Evolutionary conservation across 371 early-diverging fungal species (phyloP), one percentile per base, ranked within the genome.

Genomic region (Saksenaea oblongispora): DNA sequence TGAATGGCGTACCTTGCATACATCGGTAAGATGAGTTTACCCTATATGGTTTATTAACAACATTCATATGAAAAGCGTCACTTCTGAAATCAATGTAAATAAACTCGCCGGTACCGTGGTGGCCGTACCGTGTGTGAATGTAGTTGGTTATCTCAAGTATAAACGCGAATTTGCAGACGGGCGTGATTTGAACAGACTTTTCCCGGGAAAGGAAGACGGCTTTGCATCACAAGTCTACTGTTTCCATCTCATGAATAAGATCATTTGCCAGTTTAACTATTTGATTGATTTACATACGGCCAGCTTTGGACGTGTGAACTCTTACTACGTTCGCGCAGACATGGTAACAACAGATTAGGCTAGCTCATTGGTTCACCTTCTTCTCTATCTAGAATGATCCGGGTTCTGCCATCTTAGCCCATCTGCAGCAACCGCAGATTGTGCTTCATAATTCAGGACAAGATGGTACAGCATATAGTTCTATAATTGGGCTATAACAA

Each of bases 231-330:
- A 93, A 66, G 90, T 93, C 13, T 95, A 91, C 66, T 89, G 91
- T 7, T 88, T 91, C 73, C 86, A 90, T 56, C 63, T 95, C 62
- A 87, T 95, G 84, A 82, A 87, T 53, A 90, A 91, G 64, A 86
- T 95, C 54, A 84, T 93, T 58, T 82, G 79, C 4, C 87, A 91
- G 60, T 93, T 95, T 68, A 85, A 93, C 56, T 92, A 91, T 63
- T 68, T 95, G 70, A 85, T 95, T 65, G 96, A 95, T 71, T 67
- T 95, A 65, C 96, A 95, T 64, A 95, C 96, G 0, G 94, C 96
- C 0, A 89, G 89, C 37, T 88, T 88, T 65, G 96, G 96, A 1
- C 79, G 95, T 14, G 86, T 91, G 35, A 95, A 95, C 71, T 91
- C 91, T 0, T 87, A 92, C 55, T 95, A 95, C 76, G 95, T 95